Conservation (phyloP, 1,139 yeast species). For the Kurtzmaniella natalensis region DNA sequence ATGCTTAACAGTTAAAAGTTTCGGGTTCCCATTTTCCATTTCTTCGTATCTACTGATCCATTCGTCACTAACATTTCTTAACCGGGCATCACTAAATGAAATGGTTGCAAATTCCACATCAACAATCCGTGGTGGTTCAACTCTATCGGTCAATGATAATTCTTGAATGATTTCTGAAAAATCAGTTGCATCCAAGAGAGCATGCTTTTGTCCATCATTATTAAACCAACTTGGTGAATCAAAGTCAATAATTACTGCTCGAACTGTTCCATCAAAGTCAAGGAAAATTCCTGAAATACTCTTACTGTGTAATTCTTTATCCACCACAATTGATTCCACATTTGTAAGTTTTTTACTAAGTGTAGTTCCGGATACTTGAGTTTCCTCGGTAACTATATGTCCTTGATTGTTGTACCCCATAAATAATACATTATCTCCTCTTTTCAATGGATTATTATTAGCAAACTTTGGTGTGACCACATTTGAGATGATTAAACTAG, state of each 20-base stretch:
- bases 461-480: conserved; percentile 61
- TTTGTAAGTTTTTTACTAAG: conserved; percentile 80
- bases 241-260: background rate
- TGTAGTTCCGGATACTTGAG: conserved; percentile 71
- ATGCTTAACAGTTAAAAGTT: conserved; percentile 68
- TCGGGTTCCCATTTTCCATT: conserved; percentile 56
- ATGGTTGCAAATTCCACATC: conserved; percentile 76
- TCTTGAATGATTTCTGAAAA: conserved; percentile 52
- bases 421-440: conserved; percentile 74
- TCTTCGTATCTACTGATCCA: conserved; percentile 73
- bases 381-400: conserved; percentile 70
- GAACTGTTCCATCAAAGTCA: conserved; percentile 65
- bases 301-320: conserved; percentile 66
- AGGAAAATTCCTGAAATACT: conserved; percentile 79
- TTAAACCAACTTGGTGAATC: conserved; percentile 23
- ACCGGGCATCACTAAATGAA: conserved; percentile 71
- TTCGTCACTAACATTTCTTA: conserved; percentile 78
- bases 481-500: conserved; percentile 45
- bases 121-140: conserved; percentile 57
- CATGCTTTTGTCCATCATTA: background rate
- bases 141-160: conserved; percentile 49
- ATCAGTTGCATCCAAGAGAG: conserved; percentile 59
- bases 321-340: conserved; percentile 71
- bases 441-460: conserved; percentile 46
- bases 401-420: conserved; percentile 74